Evolutionary conservation across 208 protist genomes (phyloP).

Genomic region (Trichomonas vaginalis): DNA sequence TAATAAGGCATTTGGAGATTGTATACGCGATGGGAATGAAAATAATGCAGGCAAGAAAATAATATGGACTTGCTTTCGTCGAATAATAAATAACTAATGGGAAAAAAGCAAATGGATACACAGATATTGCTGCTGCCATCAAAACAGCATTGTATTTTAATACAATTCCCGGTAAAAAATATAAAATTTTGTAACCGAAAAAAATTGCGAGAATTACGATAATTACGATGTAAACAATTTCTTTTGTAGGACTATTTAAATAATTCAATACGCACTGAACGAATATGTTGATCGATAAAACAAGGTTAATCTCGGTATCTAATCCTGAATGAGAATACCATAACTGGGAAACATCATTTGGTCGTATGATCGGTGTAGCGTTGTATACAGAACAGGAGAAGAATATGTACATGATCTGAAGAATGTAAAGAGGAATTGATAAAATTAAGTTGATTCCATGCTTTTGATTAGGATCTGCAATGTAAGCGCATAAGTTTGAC

Average conservation of each 20-base stretch:
- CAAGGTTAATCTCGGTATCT: neutral
- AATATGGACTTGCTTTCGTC: neutral
- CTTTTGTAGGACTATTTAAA: neutral
- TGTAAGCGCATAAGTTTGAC: neutral
- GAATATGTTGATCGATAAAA: neutral
- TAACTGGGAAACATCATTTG: neutral
- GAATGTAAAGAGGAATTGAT: neutral
- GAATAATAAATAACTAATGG: neutral
- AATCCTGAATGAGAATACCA: neutral
- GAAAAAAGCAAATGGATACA: neutral
- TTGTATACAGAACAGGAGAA: neutral
- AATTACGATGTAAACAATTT: neutral
- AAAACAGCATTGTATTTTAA: neutral
- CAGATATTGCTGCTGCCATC: neutral
- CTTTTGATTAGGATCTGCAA: neutral
- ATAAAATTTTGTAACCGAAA: neutral
- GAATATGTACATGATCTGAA: neutral
- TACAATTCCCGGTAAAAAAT: neutral
- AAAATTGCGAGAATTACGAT: neutral
- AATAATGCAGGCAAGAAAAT: neutral
- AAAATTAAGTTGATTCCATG: neutral
- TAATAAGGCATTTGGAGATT: neutral
- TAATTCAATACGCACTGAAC: neutral
- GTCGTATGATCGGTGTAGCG: neutral
- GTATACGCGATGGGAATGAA: neutral